Conservation (phyloP, 345 rosid species). For the Punica granatum region DNA sequence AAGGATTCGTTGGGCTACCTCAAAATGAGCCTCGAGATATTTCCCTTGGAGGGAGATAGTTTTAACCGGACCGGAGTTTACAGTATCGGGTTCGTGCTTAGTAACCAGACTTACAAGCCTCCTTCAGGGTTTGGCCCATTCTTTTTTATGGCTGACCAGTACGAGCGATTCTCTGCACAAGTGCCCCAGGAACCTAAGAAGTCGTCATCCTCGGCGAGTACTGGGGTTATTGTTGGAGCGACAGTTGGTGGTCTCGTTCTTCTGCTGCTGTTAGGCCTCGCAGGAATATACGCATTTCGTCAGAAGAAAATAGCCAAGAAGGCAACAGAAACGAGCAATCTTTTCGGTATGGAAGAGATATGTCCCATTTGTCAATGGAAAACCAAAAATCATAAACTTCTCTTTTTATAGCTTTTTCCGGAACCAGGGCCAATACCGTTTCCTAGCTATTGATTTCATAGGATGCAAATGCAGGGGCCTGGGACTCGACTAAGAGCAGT, state of each 20-base stretch:
- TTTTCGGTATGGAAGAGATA: constrained; percentile 44
- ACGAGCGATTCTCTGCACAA: constrained; percentile 42
- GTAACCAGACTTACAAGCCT: constrained; percentile 61
- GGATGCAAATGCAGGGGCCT: constrained; percentile 40
- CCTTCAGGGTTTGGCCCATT: constrained; percentile 54
- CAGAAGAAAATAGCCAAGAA: constrained; percentile 68
- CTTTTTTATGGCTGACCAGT: constrained; percentile 29
- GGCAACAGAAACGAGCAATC: constrained; percentile 53
- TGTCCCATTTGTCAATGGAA: background rate
- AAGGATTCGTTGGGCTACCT: constrained; percentile 36
- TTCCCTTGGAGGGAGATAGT: constrained; percentile 38
- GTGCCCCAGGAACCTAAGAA: constrained; percentile 17
- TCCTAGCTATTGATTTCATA: background rate
- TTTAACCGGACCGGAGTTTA: constrained; percentile 41
- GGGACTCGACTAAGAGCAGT: constrained; percentile 52
- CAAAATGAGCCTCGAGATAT: constrained; percentile 34
- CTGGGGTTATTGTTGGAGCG: constrained; percentile 58
- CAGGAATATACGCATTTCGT: constrained; percentile 57
- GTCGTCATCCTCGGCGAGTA: constrained; percentile 23
- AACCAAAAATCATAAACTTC: background rate
- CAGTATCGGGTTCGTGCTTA: constrained; percentile 41
- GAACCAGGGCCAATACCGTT: background rate
- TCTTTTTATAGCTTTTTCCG: background rate
- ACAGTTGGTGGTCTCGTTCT: constrained; percentile 47
- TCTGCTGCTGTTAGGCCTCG: constrained; percentile 40